phyloP scores from a whole-genome alignment of 805 yeast species.

The Starmerella tilneyi region DNA sequence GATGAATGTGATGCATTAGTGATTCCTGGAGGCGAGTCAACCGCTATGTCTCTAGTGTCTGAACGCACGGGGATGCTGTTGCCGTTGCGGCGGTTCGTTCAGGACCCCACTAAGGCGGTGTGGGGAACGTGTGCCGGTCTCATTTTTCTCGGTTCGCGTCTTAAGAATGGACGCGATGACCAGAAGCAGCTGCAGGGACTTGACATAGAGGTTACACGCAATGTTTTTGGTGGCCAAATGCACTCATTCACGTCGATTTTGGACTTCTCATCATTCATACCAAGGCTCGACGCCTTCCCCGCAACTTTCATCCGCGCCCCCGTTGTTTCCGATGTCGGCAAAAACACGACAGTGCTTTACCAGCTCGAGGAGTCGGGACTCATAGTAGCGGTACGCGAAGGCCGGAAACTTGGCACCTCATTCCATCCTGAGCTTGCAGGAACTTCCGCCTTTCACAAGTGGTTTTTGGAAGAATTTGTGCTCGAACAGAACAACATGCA shows the following conservation, averaged over 20 bases:
- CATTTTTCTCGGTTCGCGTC: slow-evolving; percentile 50
- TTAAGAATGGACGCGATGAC: slow-evolving; percentile 40
- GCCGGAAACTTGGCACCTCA: slow-evolving; percentile 56
- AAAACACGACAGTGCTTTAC: slow-evolving; percentile 26
- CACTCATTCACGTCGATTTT: slow-evolving; percentile 49
- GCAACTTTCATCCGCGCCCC: slow-evolving; percentile 69
- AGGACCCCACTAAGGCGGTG: slow-evolving; percentile 41
- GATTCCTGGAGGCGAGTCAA: slow-evolving; percentile 46
- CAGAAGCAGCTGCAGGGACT: slow-evolving; percentile 55
- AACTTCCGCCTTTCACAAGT: slow-evolving; percentile 54
- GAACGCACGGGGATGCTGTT: slow-evolving; percentile 50
- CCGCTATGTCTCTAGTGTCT: slow-evolving; percentile 59
- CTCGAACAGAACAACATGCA: background rate
- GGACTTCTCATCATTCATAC: slow-evolving; percentile 34
- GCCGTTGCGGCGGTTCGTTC: slow-evolving; percentile 45
- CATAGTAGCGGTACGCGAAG: slow-evolving; percentile 67
- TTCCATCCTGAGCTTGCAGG: slow-evolving; percentile 67
- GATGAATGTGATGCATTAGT: slow-evolving; percentile 47
- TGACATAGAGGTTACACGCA: slow-evolving; percentile 53
- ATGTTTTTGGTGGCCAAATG: slow-evolving; percentile 70
- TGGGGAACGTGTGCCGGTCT: slow-evolving; percentile 90
- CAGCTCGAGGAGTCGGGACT: slow-evolving; percentile 27
- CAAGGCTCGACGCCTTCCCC: slow-evolving; percentile 30
- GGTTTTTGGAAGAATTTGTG: slow-evolving; percentile 35
- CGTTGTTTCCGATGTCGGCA: slow-evolving; percentile 36